Percentiles rank a stretch among this genome's conserved stretches.
phyloP scores from a whole-genome alignment of 2,329 filamentous ascomycete species.

The Alternaria ventricosa region DNA sequence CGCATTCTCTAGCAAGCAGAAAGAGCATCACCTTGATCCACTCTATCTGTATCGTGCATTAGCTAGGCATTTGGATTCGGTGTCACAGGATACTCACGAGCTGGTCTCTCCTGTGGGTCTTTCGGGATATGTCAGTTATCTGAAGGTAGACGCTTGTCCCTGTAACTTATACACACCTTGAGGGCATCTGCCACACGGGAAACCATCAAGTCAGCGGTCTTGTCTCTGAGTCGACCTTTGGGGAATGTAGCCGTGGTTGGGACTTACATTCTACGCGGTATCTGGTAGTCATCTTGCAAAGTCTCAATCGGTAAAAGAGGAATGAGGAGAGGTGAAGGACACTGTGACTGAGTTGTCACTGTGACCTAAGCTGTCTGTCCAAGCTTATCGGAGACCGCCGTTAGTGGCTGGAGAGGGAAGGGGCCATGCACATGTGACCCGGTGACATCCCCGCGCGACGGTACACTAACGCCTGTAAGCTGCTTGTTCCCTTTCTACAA shows the following conservation, averaged over 20 bases:
- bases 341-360: slow-evolving; percentile 22
- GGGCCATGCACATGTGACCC: slow-evolving; percentile 26
- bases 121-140: slow-evolving; percentile 37
- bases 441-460: slow-evolving; percentile 6
- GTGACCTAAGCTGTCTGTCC: slow-evolving; percentile 24
- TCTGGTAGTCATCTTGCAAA: slow-evolving; percentile 49
- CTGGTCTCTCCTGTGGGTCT: slow-evolving; percentile 91
- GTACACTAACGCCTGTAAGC: slow-evolving; percentile 1
- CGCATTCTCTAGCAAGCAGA: not conserved
- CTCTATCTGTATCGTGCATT: slow-evolving; percentile 63
- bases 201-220: slow-evolving; percentile 21
- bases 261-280: slow-evolving; percentile 47
- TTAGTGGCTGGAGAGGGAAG: slow-evolving; percentile 28
- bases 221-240: not conserved
- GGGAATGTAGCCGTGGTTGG: not conserved
- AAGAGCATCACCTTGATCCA: slow-evolving; percentile 79
- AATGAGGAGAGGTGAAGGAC: slow-evolving; percentile 8
- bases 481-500: not conserved
- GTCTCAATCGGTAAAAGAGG: not conserved
- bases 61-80: slow-evolving; percentile 6
- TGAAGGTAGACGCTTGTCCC: not conserved
- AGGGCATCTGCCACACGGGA: slow-evolving; percentile 61
- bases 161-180: slow-evolving; percentile 57
- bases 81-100: slow-evolving; percentile 67
- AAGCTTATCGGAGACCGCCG: slow-evolving; percentile 35